Evolutionary conservation across 176 grass and related monocot species (phyloP), one percentile per base, ranked within the genome.

Genomic region (Ananas comosus): DNA sequence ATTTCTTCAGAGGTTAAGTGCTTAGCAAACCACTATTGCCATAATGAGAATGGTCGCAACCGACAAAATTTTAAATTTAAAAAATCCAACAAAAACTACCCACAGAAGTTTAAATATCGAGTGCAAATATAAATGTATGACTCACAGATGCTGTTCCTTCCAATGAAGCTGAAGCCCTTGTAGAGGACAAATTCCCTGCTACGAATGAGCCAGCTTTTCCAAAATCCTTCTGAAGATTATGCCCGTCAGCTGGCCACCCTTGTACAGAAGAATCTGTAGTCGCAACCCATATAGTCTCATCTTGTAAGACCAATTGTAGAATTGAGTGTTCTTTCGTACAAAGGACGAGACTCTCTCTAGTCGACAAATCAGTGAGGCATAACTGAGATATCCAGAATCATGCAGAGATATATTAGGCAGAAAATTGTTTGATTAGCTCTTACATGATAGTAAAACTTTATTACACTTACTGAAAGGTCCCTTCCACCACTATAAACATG

Each of bases 401-500:
- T 22, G 33, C 6, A 72, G 63, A 82, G 13, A 33, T 18, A 76
- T 76, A 59, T 68, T 51, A 10, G 16, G 13, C 59, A 66, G 48
- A 67, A 14, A 9, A 18, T 61, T 22, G 56, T 61, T 18, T 18
- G 19, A 61, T 5, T 2, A 61, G 16, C 56, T 61, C 14, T 61
- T 19, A 12, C 56, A 61, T 51, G 57, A 27, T 18, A 19, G 42
- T 25, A 28, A 21, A 12, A 73, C 22, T 23, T 75, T n/a, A 42
- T 42, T 77, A 51, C 66, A 88, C 85, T 92, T 74, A 97, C 94
- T 8, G 89, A 99, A 77, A 87, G 89, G 69, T 99, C 94, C 77
- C 89, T 99, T 61, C 94, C 94, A 67, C 94, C 89, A 81, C 94
- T 99, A 83, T 99, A 99, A 79, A 93, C 94, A 93, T 99, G 89